Evolutionary conservation across 805 yeast species (phyloP).

Genomic region (Monosporozyma siamensis): DNA sequence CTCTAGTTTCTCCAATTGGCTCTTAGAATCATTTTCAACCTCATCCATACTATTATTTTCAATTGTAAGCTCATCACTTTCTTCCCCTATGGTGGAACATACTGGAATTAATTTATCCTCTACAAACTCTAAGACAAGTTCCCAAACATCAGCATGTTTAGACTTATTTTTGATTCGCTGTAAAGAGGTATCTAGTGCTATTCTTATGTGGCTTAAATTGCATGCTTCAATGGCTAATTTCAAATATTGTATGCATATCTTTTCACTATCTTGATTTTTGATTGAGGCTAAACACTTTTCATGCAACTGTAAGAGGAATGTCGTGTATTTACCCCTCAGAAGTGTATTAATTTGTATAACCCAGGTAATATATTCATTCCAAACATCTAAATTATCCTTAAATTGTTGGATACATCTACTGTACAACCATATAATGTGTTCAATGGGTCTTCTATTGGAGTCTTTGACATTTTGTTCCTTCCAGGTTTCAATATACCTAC

Average conservation of each 20-base stretch:
- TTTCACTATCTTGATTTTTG: conserved; percentile 25
- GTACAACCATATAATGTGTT: conserved; percentile 20
- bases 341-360: conserved; percentile 1
- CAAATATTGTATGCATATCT: conserved; percentile 48
- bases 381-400: conserved; percentile 11
- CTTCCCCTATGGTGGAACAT: neutral
- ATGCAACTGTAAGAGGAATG: neutral
- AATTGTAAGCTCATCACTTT: conserved; percentile 1
- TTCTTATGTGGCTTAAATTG: conserved; percentile 26
- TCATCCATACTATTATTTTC: neutral
- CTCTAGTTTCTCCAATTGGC: conserved; percentile 10
- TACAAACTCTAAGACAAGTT: conserved; percentile 14
- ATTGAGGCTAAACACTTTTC: conserved; percentile 30
- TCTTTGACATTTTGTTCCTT: conserved; percentile 6
- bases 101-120: conserved; percentile 13
- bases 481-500: conserved; percentile 35
- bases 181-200: conserved; percentile 23
- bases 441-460: conserved; percentile 8
- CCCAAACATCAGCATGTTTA: conserved; percentile 22
- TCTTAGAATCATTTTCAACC: conserved; percentile 5
- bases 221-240: conserved; percentile 35
- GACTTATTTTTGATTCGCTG: conserved; percentile 8
- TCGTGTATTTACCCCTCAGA: neutral
- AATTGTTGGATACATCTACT: conserved; percentile 32
- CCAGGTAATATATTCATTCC: conserved; percentile 35